These are phyloP conservation scores for Cocos nucifera DNA, from an alignment of 176 grass and related monocot genomes.

Conservation along the genomic window DNA sequence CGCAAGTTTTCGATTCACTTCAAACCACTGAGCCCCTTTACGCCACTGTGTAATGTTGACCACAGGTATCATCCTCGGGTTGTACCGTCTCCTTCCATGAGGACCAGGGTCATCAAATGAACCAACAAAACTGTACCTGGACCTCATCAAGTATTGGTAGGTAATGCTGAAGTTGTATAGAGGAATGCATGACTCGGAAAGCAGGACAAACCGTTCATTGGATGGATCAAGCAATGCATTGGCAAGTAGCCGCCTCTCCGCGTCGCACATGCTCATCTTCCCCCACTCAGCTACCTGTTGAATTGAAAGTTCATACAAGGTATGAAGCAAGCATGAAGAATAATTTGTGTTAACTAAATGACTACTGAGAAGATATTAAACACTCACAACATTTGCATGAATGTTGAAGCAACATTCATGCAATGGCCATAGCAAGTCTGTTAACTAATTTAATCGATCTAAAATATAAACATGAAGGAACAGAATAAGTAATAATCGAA, in stretches of 20 bases:
- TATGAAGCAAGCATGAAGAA: too few species aligned
- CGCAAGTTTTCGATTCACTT: not conserved
- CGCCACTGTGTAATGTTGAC: conserved; percentile 4
- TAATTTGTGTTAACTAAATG: too few species aligned
- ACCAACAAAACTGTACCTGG: conserved; percentile 1
- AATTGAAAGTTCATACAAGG: too few species aligned
- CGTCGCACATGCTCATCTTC: conserved; percentile 14
- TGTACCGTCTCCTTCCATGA: not conserved
- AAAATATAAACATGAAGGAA: too few species aligned
- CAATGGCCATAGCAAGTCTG: too few species aligned
- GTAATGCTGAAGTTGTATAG: conserved; percentile 11
- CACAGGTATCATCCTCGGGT: not conserved
- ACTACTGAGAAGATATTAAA: too few species aligned
- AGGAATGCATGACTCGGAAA: conserved; percentile 17
- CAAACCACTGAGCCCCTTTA: conserved; percentile 15
- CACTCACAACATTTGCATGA: too few species aligned
- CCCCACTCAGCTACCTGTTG: conserved; percentile 10
- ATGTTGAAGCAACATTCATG: too few species aligned
- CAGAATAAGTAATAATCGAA: too few species aligned
- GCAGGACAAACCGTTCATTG: conserved; percentile 14
- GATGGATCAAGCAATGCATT: conserved; percentile 12
- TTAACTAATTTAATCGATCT: too few species aligned
- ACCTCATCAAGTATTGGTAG: conserved; percentile 5
- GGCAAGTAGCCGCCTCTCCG: conserved; percentile 9
- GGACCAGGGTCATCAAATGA: conserved; percentile 11